phyloP scores from a whole-genome alignment of 1,284 basidiomycete genomes.

The Ceratobasidium theobromae region DNA sequence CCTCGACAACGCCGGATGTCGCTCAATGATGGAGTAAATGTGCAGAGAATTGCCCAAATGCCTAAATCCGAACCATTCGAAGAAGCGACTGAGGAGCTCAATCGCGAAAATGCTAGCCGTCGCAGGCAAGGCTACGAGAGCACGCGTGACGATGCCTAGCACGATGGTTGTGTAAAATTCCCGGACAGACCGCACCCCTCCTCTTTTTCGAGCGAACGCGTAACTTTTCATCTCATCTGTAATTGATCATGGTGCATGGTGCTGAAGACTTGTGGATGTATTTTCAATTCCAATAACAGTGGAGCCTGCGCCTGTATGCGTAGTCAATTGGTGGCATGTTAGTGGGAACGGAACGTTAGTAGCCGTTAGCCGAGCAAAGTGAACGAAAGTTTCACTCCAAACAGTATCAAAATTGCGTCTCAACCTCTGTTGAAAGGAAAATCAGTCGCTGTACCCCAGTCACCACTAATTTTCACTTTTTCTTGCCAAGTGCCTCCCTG shows the following conservation, averaged over 20 bases:
- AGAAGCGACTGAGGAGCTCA: constrained; percentile 63
- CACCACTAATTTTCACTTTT: no score
- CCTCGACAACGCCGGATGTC: constrained; percentile 54
- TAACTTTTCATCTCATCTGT: not conserved
- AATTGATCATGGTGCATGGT: not conserved
- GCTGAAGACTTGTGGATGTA: not conserved
- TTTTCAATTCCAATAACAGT: not conserved
- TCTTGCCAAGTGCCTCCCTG: no score
- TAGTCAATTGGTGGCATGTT: no score
- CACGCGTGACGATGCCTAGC: constrained; percentile 3
- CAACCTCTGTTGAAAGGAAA: no score
- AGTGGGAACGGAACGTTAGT: no score
- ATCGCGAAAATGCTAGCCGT: constrained; percentile 52
- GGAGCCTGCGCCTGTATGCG: no score
- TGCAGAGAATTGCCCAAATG: constrained; percentile 61
- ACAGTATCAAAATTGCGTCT: no score
- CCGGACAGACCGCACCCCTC: not conserved
- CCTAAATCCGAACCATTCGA: constrained; percentile 54
- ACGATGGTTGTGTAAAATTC: not conserved
- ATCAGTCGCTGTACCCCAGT: no score
- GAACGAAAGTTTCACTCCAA: no score
- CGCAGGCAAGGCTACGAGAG: constrained; percentile 17
- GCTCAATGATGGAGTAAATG: constrained; percentile 62
- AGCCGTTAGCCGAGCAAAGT: no score
- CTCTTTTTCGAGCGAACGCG: not conserved